Evolutionary conservation across 1,284 basidiomycete species (phyloP).

Genomic region (Malassezia equina): DNA sequence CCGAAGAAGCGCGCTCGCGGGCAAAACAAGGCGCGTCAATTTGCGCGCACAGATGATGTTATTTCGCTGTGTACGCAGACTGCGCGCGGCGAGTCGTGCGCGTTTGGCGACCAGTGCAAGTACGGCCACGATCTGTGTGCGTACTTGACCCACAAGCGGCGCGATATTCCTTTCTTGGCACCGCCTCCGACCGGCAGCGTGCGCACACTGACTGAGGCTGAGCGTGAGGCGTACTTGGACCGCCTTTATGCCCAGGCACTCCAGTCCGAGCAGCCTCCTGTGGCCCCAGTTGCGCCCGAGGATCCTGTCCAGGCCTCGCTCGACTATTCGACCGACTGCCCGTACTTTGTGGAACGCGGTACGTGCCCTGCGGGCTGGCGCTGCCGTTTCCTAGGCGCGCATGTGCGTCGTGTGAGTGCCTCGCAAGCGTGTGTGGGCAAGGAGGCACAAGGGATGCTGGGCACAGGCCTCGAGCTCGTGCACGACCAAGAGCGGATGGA

Average conservation of each 20-base stretch:
- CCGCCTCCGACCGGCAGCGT: neutral
- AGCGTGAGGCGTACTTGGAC: constrained; percentile 7
- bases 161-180: neutral
- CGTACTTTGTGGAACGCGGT: constrained; percentile 63
- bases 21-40: constrained; percentile 16
- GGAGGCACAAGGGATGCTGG: constrained; percentile 1
- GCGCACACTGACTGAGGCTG: neutral
- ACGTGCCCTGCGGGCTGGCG: constrained; percentile 77
- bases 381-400: constrained; percentile 78
- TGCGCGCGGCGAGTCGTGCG: constrained; percentile 5
- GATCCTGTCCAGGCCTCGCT: constrained; percentile 51
- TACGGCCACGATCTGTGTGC: constrained; percentile 15
- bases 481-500: constrained; percentile 56
- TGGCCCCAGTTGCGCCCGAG: neutral
- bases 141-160: constrained; percentile 12
- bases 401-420: constrained; percentile 48
- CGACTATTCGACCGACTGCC: constrained; percentile 57
- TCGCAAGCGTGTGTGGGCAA: constrained; percentile 12
- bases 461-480: constrained; percentile 48
- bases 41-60: constrained; percentile 11
- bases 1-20: constrained; percentile 15
- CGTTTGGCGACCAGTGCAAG: constrained; percentile 13
- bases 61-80: constrained; percentile 9
- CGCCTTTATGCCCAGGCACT: constrained; percentile 2
- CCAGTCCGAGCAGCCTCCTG: neutral